phyloP scores from a whole-genome alignment of 2,329 filamentous ascomycete species.

The Lachnellula subtilissima region DNA sequence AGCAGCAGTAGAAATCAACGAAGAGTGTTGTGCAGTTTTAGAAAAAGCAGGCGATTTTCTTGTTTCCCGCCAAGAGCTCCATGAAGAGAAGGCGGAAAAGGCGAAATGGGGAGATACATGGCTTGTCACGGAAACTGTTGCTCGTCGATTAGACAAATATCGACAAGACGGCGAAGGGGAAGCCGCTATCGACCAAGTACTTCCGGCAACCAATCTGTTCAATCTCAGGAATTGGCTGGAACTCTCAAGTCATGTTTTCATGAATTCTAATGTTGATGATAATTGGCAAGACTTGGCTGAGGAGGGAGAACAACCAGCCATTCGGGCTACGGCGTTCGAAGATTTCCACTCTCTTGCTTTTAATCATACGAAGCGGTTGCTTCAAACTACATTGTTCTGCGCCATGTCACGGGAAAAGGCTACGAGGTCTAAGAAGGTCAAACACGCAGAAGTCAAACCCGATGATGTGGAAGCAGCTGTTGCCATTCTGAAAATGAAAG shows the following conservation, averaged over 20 bases:
- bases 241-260: constrained; percentile 65
- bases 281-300: constrained; percentile 63
- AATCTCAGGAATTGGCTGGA: constrained; percentile 54
- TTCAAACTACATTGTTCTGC: constrained; percentile 65
- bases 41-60: constrained; percentile 66
- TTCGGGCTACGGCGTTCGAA: constrained; percentile 69
- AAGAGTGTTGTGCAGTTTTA: constrained; percentile 58
- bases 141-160: constrained; percentile 18
- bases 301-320: constrained; percentile 53
- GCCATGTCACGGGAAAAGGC: constrained; percentile 64
- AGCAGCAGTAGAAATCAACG: constrained; percentile 67
- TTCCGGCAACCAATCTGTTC: constrained; percentile 54
- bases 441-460: constrained; percentile 22
- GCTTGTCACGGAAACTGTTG: constrained; percentile 49
- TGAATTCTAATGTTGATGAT: constrained; percentile 61
- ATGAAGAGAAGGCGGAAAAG: constrained; percentile 57
- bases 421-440: constrained; percentile 27
- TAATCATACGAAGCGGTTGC: constrained; percentile 63
- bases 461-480: constrained; percentile 48
- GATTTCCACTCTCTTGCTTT: constrained; percentile 68
- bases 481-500: constrained; percentile 47
- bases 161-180: constrained; percentile 21
- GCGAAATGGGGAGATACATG: constrained; percentile 57
- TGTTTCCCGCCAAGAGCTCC: constrained; percentile 56
- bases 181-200: constrained; percentile 28